Evolutionary conservation across 345 rosid species (phyloP), one percentile per base, ranked within the genome.

Genomic region (Brassica nigra): DNA sequence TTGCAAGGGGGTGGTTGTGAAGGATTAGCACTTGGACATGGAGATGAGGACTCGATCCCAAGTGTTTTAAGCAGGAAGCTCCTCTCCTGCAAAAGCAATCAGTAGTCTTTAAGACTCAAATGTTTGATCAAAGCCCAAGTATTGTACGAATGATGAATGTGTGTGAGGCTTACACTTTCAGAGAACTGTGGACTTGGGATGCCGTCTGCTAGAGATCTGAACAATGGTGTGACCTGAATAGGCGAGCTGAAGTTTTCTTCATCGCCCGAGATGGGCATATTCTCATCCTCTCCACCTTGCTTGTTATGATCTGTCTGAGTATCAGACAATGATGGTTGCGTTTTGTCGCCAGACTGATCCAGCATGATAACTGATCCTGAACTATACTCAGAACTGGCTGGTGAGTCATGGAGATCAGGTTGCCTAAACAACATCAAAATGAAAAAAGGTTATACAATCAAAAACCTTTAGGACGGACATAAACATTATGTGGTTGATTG

Each of bases 141-240:
- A 10, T 12, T 59, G 7, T 1, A 12, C 5, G 62, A 10, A 63
- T 33, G 34, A 28, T 54, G 33, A 71, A 23, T 59, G 29, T 14
- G 61, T 68, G 42, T 31, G 18, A 52, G 15, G 86, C 97, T 90
- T 85, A 95, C 99, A 86, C 98, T 95, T 89, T 93, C 98, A 68
- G 98, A 93, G 84, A 95, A 95, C 57, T 88, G 89, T 80, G 98
- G 99, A 77, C 96, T 95, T 80, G 98, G 98, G 76, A 95, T 91
- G 58, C 93, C 94, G 10, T 97, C 99, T 74, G 98, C 98, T 80
- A 95, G 80, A 75, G 99, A 89, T 84, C 97, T 91, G 97, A 95
- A 95, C 76, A 95, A 71, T 30, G 99, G 99, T 30, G 98, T 95
- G 66, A 91, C 93, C 42, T 88, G 95, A 80, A 88, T 54, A 49